These are phyloP conservation scores for Echites panduratus DNA, from an alignment of 257 asterid genomes.

Conservation along the genomic window DNA sequence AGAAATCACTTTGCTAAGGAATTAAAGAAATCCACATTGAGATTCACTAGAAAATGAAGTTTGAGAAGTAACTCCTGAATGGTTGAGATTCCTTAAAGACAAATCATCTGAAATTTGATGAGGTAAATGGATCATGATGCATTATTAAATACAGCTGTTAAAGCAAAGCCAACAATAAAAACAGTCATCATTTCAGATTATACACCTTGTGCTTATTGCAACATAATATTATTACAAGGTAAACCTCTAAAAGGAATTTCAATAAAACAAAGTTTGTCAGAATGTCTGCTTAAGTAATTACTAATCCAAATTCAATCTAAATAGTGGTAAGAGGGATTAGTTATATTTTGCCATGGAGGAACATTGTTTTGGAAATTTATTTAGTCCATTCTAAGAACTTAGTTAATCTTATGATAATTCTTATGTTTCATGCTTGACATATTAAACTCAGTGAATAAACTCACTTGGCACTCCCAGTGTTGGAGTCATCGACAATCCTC, in stretches of 20 bases:
- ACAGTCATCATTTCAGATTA: neutral
- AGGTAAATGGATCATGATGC: neutral
- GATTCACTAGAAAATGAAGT: neutral
- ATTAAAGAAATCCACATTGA: neutral
- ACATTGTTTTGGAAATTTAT: neutral
- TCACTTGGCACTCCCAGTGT: slow-evolving; percentile 70
- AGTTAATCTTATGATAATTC: neutral
- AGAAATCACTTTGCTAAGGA: neutral
- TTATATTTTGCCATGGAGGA: neutral
- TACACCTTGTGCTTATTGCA: neutral
- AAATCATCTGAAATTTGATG: neutral
- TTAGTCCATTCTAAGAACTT: neutral
- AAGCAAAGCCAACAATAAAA: neutral
- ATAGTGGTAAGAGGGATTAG: neutral
- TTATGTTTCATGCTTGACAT: neutral
- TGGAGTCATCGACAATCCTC: slow-evolving; percentile 81
- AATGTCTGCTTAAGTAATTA: neutral
- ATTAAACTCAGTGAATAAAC: slow-evolving; percentile 18
- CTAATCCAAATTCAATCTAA: neutral
- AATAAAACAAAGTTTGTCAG: neutral
- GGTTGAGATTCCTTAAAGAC: neutral
- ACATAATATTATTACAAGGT: neutral
- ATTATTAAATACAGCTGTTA: neutral
- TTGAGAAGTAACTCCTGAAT: neutral
- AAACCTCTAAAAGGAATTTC: neutral